These are phyloP conservation scores for Diaporthe ilicicola DNA, from an alignment of 2,329 filamentous ascomycete genomes.

Conservation along the genomic window DNA sequence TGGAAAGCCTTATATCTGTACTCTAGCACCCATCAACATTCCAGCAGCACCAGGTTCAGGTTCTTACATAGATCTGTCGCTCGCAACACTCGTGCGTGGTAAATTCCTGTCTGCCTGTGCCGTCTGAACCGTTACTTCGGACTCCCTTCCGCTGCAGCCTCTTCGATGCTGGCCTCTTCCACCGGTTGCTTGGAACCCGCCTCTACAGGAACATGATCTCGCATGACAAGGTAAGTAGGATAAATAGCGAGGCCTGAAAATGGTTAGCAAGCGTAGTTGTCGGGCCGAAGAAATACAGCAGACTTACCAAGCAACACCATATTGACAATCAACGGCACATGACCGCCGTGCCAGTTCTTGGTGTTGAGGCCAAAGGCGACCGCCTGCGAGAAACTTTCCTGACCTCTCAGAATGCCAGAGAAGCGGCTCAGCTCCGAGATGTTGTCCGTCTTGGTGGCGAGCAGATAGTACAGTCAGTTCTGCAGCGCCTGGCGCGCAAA, in stretches of 20 bases:
- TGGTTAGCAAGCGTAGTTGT: neutral
- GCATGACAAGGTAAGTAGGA: conserved; percentile 7
- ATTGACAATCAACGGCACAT: conserved; percentile 31
- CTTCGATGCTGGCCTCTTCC: conserved; percentile 3
- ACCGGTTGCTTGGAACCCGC: neutral
- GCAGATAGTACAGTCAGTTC: conserved; percentile 36
- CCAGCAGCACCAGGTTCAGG: too few species aligned
- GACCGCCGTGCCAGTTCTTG: conserved; percentile 32
- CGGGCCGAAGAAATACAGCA: rapidly evolving
- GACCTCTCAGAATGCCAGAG: conserved; percentile 49
- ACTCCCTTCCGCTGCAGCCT: neutral
- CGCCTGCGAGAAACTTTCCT: conserved; percentile 52
- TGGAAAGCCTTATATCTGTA: too few species aligned
- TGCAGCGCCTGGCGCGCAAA: conserved; percentile 38
- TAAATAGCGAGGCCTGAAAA: neutral
- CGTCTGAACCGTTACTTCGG: neutral
- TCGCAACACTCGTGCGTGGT: neutral
- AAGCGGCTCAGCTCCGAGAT: conserved; percentile 59
- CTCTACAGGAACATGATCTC: neutral
- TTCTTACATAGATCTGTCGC: neutral
- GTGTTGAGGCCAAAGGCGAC: conserved; percentile 51
- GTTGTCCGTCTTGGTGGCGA: conserved; percentile 61
- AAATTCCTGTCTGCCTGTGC: neutral
- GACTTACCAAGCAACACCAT: neutral
- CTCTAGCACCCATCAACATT: too few species aligned